Conservation (phyloP, 2,329 filamentous ascomycete genomes). For the Kalaharituber pfeilii region DNA sequence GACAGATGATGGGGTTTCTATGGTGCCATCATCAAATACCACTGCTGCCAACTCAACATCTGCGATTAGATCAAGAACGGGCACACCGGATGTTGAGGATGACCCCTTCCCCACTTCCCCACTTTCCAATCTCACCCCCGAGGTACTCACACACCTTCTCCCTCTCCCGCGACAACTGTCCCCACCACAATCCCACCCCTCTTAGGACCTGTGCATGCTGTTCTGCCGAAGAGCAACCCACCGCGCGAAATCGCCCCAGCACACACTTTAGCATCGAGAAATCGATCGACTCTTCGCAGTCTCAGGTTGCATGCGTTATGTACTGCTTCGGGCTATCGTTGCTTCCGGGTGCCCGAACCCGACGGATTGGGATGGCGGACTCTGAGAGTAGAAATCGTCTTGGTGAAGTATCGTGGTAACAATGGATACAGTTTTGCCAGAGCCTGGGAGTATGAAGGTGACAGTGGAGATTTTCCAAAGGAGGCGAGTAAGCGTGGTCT, state of each 20-base stretch:
- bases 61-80: constrained; percentile 35
- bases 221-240: constrained; percentile 25
- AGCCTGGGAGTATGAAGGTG: constrained; percentile 22
- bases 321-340: constrained; percentile 24
- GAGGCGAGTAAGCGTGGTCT: constrained; percentile 78
- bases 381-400: constrained; percentile 91
- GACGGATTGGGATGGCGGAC: constrained; percentile 32
- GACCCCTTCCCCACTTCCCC: no score
- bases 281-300: constrained; percentile 65
- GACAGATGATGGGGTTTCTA: constrained; percentile 26
- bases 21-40: constrained; percentile 6
- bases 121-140: no score
- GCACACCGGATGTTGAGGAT: constrained; percentile 46
- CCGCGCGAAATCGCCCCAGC: constrained; percentile 43
- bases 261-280: constrained; percentile 49
- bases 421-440: constrained; percentile 8
- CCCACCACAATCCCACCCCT: constrained; percentile 21
- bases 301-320: constrained; percentile 64
- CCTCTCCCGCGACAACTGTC: constrained; percentile 7
- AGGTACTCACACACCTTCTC: no score
- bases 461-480: constrained; percentile 55
- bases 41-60: constrained; percentile 24
- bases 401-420: constrained; percentile 71
- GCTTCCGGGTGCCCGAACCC: not conserved
- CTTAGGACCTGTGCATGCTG: constrained; percentile 36